phyloP scores from a whole-genome alignment of 768 basidiomycete species.

The Mycena venus region DNA sequence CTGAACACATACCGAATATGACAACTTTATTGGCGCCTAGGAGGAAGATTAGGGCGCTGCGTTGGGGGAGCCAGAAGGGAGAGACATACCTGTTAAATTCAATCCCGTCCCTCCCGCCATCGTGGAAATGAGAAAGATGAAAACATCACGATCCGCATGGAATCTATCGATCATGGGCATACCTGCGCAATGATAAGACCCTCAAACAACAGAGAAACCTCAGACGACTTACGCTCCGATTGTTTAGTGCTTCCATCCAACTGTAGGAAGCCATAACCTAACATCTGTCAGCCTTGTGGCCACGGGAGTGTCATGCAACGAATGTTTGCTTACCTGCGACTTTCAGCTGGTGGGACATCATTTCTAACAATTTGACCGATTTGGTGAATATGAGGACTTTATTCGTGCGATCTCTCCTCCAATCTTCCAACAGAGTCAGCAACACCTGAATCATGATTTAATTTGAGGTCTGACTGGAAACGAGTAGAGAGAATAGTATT shows the following conservation, averaged over 20 bases:
- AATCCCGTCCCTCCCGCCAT: slow-evolving; percentile 93
- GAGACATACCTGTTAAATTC: slow-evolving; percentile 73
- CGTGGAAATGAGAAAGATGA: slow-evolving; percentile 91
- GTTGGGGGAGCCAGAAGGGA: neutral
- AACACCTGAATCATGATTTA: neutral
- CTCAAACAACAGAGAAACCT: neutral
- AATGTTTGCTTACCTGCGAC: slow-evolving; percentile 56
- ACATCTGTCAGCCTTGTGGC: slow-evolving; percentile 4
- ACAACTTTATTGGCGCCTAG: slow-evolving; percentile 93
- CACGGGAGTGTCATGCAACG: neutral
- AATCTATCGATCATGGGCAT: slow-evolving; percentile 91
- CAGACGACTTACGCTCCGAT: slow-evolving; percentile 67
- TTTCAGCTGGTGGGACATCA: slow-evolving; percentile 84
- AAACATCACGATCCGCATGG: slow-evolving; percentile 78
- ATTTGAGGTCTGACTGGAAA: slow-evolving; percentile 32
- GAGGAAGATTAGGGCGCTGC: neutral
- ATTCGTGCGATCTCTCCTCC: slow-evolving; percentile 75
- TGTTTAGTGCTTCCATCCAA: slow-evolving; percentile 85
- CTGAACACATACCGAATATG: slow-evolving; percentile 72
- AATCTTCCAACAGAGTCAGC: slow-evolving; percentile 67
- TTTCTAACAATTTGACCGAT: slow-evolving; percentile 89
- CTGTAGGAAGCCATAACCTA: slow-evolving; percentile 74
- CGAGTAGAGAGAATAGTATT: slow-evolving; percentile 69
- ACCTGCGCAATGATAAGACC: slow-evolving; percentile 56
- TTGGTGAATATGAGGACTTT: slow-evolving; percentile 97